Evolutionary conservation across 2,329 filamentous ascomycete species (phyloP), one percentile per base, ranked within the genome.

Genomic region (Elsinoe fawcettii): DNA sequence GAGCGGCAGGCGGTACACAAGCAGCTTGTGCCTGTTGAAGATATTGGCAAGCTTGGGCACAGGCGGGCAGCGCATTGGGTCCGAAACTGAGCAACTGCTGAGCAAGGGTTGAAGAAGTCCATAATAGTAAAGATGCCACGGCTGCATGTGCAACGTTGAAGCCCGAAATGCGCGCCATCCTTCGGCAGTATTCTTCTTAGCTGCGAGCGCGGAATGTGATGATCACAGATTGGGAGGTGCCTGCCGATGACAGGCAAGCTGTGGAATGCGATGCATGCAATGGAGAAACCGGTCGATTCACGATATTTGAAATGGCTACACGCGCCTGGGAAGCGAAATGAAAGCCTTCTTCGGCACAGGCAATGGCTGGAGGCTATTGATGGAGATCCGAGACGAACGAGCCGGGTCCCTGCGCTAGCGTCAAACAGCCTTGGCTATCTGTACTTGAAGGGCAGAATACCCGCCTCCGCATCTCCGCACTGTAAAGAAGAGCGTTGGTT

Each of bases 1-100:
- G 69, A 22, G 73, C 76, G 3, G 80, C 80, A 8, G 74, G 71
- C 2, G 86, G 85, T 1, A 86, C 78, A 70, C 90, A 95, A 60
- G 77, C 82, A 46, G 79, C 80, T 66, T 90, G 87, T 58, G 87
- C 88, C 70, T 88, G 80, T 67, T 63, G 54, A 56, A 74, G 66
- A 49, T 67, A 58, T 14, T 63, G 58, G 58, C 71, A 73, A 56
- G 59, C 46, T 20, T 66, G 59, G 1, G 69, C 72, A 64, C 72
- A 74, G 3, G 60, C 32, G 5, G 72, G 71, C 1, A 73, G 66
- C 12, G 66, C 63, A 51, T 62, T 63, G 60, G 65, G 68, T 63
- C 66, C 65, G 55, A 68, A 63, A 55, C 59, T 58, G 54, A 70
- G 64, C 37, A 70, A 63, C 44, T 68, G 65, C 32, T 61, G 60